Evolutionary conservation across 129 eudicot species (phyloP).

Genomic region (Helichrysum umbraculigerum): DNA sequence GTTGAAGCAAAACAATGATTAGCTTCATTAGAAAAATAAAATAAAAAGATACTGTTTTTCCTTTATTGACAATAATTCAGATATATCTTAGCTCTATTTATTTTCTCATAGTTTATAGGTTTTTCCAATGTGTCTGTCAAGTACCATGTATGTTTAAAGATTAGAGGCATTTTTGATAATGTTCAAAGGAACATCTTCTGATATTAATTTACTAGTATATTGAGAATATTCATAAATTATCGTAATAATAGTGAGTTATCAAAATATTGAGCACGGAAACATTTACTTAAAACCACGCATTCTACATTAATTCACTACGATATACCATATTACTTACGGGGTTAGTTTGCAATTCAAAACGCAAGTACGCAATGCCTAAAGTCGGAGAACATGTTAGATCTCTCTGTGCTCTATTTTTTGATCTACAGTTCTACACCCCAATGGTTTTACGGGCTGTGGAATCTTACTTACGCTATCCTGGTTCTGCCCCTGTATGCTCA

Average conservation of each 20-base stretch:
- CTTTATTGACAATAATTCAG: conserved; percentile 3
- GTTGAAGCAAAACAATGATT: too few relatives aligned
- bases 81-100: conserved; percentile 10
- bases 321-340: not conserved
- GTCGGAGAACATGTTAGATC: not conserved
- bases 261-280: not conserved
- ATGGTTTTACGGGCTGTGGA: not conserved
- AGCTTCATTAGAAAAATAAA: too few relatives aligned
- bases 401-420: not conserved
- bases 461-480: not conserved
- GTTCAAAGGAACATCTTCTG: not conserved
- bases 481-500: too few relatives aligned
- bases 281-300: not conserved
- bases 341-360: not conserved
- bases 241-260: not conserved
- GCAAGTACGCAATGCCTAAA: not conserved
- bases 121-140: not conserved
- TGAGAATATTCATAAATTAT: not conserved
- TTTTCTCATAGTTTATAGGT: not conserved
- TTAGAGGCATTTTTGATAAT: not conserved
- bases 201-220: not conserved
- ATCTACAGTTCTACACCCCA: not conserved
- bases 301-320: not conserved
- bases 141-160: not conserved
- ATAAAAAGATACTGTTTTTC: not conserved